A percentile compares a stretch with the other conserved stretches of the same genome.
Conservation (phyloP, 768 basidiomycete genomes). For the Mycena galericulata region DNA sequence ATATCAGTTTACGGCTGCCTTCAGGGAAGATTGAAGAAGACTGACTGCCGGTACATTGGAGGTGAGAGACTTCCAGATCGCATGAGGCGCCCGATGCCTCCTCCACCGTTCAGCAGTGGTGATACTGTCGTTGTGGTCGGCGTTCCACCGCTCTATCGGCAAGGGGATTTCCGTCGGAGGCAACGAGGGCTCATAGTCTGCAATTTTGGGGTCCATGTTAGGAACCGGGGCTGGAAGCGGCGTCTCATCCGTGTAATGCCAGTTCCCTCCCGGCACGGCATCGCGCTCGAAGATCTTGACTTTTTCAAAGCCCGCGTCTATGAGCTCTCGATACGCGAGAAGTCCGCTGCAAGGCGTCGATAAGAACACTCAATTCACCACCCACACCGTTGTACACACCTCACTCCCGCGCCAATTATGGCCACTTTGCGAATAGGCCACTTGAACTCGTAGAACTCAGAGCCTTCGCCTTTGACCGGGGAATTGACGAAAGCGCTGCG, state of each 20-base stretch:
- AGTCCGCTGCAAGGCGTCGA: conserved; percentile 43
- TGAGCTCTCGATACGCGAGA: conserved; percentile 50
- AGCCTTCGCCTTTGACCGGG: not conserved
- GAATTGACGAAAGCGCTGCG: conserved; percentile 2
- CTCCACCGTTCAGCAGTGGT: conserved; percentile 39
- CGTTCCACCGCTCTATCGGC: conserved; percentile 41
- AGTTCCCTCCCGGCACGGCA: conserved; percentile 51
- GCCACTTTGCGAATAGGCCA: conserved; percentile 52
- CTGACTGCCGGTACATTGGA: conserved; percentile 52
- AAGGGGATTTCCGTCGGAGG: conserved; percentile 47
- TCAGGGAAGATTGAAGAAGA: conserved; percentile 51
- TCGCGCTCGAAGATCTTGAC: conserved; percentile 45
- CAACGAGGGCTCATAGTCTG: conserved; percentile 50
- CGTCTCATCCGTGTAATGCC: conserved; percentile 55
- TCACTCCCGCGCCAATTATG: conserved; percentile 55
- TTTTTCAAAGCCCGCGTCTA: conserved; percentile 46
- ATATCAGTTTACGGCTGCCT: conserved; percentile 52
- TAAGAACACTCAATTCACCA: too few species aligned
- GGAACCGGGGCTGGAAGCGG: conserved; percentile 51
- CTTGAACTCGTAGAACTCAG: conserved; percentile 46
- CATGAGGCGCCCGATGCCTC: conserved; percentile 52
- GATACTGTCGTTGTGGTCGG: conserved; percentile 29
- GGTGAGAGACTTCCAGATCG: conserved; percentile 49
- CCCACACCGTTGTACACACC: conserved; percentile 39
- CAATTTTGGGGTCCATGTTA: conserved; percentile 44